These are phyloP conservation scores for Salix caprea DNA, from an alignment of 345 rosid species.

Conservation along the genomic window DNA sequence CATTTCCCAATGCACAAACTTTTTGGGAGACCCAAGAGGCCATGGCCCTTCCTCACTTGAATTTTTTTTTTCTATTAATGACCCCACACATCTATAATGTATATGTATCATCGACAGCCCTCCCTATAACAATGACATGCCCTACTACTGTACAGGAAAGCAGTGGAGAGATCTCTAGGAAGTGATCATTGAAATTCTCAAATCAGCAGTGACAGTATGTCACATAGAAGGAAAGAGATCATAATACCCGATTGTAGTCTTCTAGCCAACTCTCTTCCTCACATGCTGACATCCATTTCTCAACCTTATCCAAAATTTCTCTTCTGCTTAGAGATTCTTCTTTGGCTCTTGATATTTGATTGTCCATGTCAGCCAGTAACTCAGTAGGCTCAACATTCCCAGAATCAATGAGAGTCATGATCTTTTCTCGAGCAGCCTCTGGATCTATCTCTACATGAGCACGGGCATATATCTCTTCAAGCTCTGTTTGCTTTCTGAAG, in stretches of 20 bases:
- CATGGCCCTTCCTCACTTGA: too few relatives aligned
- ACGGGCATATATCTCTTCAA: constrained; percentile 75
- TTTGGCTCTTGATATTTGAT: constrained; percentile 78
- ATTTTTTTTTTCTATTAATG: too few relatives aligned
- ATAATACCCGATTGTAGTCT: constrained; percentile 81
- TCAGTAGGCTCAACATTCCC: constrained; percentile 91
- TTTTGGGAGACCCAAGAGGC: neutral
- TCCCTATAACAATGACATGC: too few relatives aligned
- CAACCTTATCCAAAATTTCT: constrained; percentile 93
- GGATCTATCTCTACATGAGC: constrained; percentile 84
- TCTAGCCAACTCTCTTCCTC: constrained; percentile 99
- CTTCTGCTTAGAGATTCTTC: constrained; percentile 89
- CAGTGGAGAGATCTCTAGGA: neutral
- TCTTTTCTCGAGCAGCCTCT: constrained; percentile 81
- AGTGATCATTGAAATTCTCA: neutral
- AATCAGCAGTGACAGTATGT: neutral
- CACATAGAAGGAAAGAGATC: neutral
- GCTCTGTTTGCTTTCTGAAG: constrained; percentile 86
- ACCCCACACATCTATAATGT: too few relatives aligned
- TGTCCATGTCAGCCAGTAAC: constrained; percentile 89
- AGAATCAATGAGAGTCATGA: constrained; percentile 75
- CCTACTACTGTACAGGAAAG: too few relatives aligned
- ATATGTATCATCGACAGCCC: too few relatives aligned
- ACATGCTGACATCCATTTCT: constrained; percentile 99
- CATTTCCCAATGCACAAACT: neutral